These are phyloP conservation scores for Citrus sp. DNA, from an alignment of 345 rosid species.

Conservation along the genomic window DNA sequence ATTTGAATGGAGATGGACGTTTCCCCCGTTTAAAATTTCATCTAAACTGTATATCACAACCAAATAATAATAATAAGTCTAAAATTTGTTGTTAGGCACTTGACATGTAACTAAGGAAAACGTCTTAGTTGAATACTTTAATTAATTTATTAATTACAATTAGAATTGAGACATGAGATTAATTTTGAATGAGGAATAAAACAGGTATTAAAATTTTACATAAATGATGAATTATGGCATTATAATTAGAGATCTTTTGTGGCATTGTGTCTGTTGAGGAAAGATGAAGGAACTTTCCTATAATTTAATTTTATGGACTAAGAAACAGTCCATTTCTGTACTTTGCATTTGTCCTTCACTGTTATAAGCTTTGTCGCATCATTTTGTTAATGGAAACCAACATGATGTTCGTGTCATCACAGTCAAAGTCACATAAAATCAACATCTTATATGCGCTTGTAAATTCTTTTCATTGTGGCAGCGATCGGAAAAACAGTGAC, in stretches of 20 bases:
- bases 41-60: not conserved
- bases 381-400: constrained; percentile 15
- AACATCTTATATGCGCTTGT: not conserved
- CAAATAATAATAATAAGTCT: not conserved
- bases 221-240: not conserved
- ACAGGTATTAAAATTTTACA: no score
- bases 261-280: constrained; percentile 12
- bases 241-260: constrained; percentile 6
- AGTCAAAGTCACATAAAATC: constrained; percentile 14
- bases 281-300: constrained; percentile 43
- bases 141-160: not conserved
- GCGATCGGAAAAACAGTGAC: no score
- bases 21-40: no score
- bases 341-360: constrained; percentile 28
- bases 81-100: not conserved
- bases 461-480: not conserved
- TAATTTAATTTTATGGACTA: constrained; percentile 5
- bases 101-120: not conserved
- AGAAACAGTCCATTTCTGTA: constrained; percentile 22
- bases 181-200: no score
- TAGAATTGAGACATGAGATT: not conserved
- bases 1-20: not conserved
- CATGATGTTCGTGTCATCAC: constrained; percentile 21
- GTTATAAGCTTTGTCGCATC: constrained; percentile 1
- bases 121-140: not conserved